These are phyloP conservation scores for Omphalotus olearius DNA, from an alignment of 1,284 basidiomycete species.

Conservation along the genomic window DNA sequence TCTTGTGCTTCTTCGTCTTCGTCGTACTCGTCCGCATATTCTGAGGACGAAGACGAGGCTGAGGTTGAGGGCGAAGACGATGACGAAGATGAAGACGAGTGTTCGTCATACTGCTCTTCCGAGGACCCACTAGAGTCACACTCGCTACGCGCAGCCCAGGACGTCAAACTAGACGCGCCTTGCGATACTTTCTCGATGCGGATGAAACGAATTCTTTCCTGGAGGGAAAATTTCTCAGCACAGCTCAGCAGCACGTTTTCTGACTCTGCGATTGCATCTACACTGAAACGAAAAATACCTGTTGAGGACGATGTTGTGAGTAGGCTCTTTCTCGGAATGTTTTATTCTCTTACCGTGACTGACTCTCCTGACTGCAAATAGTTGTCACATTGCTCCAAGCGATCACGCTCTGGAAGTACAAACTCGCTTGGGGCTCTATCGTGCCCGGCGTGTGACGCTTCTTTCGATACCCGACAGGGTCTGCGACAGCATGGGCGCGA, in stretches of 20 bases:
- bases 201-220: conserved; percentile 58
- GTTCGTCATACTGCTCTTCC: conserved; percentile 68
- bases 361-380: conserved; percentile 18
- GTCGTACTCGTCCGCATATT: conserved; percentile 31
- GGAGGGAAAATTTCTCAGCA: conserved; percentile 49
- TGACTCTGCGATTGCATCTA: conserved; percentile 27
- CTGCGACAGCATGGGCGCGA: conserved; percentile 55
- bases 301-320: conserved; percentile 45
- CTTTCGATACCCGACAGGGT: conserved; percentile 51
- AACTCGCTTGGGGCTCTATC: conserved; percentile 36
- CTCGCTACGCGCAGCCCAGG: conserved; percentile 9
- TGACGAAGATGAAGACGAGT: conserved; percentile 39
- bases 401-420: conserved; percentile 34
- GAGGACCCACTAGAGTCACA: conserved; percentile 25
- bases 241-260: conserved; percentile 29
- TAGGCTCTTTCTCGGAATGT: conserved; percentile 13
- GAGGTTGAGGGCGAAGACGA: conserved; percentile 23
- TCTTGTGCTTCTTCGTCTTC: conserved; percentile 31
- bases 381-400: conserved; percentile 51
- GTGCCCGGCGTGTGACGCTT: conserved; percentile 69
- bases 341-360: conserved; percentile 8
- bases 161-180: too few species aligned
- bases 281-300: conserved; percentile 44
- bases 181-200: conserved; percentile 20
- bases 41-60: conserved; percentile 20